Evolutionary conservation across 2,329 filamentous ascomycete species (phyloP).

Genomic region (Stylonectria norvegica): DNA sequence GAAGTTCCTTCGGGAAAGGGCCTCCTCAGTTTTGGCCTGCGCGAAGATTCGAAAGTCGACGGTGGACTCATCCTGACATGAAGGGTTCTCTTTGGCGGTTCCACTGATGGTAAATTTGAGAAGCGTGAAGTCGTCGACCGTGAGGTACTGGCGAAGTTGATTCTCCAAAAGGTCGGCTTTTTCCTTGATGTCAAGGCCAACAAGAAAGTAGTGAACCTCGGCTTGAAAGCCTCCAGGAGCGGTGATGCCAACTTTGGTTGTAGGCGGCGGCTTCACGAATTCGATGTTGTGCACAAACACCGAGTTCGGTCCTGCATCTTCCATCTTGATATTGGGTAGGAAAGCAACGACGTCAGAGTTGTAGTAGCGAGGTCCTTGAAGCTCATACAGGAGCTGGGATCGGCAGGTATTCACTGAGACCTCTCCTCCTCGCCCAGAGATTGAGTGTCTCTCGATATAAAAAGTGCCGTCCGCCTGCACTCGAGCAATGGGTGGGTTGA

Average conservation of each 20-base stretch:
- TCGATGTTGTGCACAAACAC: conserved; percentile 32
- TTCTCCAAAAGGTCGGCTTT: conserved; percentile 43
- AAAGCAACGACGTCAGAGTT: conserved; percentile 14
- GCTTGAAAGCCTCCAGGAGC: conserved; percentile 44
- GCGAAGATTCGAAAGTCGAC: conserved; percentile 46
- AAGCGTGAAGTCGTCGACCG: conserved; percentile 32
- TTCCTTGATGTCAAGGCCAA: conserved; percentile 40
- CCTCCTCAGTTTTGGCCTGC: conserved; percentile 40
- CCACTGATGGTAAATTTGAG: conserved; percentile 37
- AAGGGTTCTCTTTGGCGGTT: conserved; percentile 36
- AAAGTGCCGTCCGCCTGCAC: too few relatives aligned
- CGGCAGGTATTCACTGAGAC: conserved; percentile 36
- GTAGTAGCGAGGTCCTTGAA: conserved; percentile 36
- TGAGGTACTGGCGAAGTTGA: conserved; percentile 35
- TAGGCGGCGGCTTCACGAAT: conserved; percentile 30
- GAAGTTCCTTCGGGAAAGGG: too few relatives aligned
- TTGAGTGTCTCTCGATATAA: too few relatives aligned
- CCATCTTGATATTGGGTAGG: conserved; percentile 38
- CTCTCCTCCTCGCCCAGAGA: too few relatives aligned
- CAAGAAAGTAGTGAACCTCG: conserved; percentile 42
- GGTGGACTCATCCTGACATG: conserved; percentile 45
- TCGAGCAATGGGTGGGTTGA: too few relatives aligned
- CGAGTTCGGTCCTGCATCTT: conserved; percentile 36
- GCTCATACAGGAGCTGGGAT: conserved; percentile 43
- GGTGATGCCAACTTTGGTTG: conserved; percentile 39